Evolutionary conservation across 495 filamentous ascomycete genomes (phyloP), one percentile per base, ranked within the genome.

Genomic region (Sabuloglossum arenarium): DNA sequence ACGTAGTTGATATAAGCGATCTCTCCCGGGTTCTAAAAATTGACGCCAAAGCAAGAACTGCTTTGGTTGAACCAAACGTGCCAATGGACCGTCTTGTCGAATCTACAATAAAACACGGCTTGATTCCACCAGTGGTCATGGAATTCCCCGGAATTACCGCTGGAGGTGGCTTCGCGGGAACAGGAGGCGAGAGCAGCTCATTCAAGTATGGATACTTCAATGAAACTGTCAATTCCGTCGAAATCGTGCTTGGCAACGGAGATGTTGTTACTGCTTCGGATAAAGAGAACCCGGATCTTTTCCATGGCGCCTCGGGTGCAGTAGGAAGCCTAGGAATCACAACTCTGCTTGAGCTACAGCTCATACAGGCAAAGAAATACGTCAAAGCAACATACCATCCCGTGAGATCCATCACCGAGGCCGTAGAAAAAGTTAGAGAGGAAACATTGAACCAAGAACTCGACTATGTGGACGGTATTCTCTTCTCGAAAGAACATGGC

Each of bases 171-270:
- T 83, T 71, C 66, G 67, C 75, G 6, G 76, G 77, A 1, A 78
- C 76, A 0, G 69, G 71, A 1, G 76, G 73, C 16, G 75, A 78
- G 59, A 77, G 73, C 55, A 73, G 69, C 51, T 75, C 71, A 0
- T 80, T 78, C 63, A 71, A 70, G 23, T 69, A 78, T 60, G 76
- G 77, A 6, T 76, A 72, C 59, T 81, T 81, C 61, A 71, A 79
- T 57, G 62, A 63, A 3, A 75, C 75, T 0, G 60, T 79, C 25
- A 69, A 70, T 27, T 66, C 56, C 45, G 61, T 79, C 14, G 76
- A 81, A 60, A 72, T 79, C 23, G 70, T 80, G 6, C 68, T 79
- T 14, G 70, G 68, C 0, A 70, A 76, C 59, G 76, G 77, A 14
- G 66, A 74, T 10, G 61, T 77, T 6, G 66, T 75, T 28, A 68